Conservation (phyloP, 192 early-diverging fungal species). For the Funneliformis geosporum region DNA sequence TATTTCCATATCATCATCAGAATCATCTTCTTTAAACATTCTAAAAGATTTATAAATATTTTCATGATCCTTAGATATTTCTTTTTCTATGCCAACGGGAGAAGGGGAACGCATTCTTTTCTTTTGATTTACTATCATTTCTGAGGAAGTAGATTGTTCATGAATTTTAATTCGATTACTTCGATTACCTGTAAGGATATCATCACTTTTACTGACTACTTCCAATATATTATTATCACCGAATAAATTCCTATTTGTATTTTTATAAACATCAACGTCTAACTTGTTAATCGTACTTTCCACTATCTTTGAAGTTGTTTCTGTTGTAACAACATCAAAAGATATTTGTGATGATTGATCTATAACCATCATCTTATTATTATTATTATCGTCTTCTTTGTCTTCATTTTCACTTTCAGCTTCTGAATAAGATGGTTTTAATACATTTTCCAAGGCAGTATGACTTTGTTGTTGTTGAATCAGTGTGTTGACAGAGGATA, state of each 20-base stretch:
- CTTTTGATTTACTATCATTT: not conserved
- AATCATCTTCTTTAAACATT: not conserved
- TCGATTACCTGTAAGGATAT: too few species aligned
- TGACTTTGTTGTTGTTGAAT: not conserved
- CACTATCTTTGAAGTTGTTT: not conserved
- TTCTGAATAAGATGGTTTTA: not conserved
- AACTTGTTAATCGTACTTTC: not conserved
- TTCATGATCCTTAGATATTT: not conserved
- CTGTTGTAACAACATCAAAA: not conserved
- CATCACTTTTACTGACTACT: not conserved
- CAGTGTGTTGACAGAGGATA: not conserved
- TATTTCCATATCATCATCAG: slow-evolving; percentile 21
- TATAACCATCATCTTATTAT: not conserved
- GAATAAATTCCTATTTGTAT: not conserved
- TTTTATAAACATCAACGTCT: not conserved
- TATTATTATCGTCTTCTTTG: not conserved
- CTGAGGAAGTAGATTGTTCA: not conserved
- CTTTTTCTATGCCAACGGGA: not conserved
- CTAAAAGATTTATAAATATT: not conserved
- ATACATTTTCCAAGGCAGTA: not conserved
- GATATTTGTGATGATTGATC: not conserved
- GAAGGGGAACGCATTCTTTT: not conserved
- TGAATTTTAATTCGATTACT: not conserved
- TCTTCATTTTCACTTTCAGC: not conserved
- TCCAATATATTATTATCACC: not conserved